A percentile compares a stretch with the other conserved stretches of the same genome.
phyloP scores from a whole-genome alignment of 139 green algal genomes.

The Coccomyxa sp. region DNA sequence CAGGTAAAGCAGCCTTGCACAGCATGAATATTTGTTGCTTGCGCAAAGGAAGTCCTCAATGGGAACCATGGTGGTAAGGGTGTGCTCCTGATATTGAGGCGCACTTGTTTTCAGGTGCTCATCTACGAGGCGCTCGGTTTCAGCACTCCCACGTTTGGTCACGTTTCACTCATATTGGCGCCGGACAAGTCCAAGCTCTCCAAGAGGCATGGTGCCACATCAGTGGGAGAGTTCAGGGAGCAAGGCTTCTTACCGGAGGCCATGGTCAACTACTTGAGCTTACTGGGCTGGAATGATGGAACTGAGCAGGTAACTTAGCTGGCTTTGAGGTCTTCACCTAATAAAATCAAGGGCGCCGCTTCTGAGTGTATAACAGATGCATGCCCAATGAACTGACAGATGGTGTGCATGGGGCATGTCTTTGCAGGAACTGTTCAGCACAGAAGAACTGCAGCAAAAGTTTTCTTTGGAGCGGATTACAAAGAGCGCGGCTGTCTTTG shows the following conservation, averaged over 20 bases:
- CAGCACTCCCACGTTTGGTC: conserved; percentile 76
- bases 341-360: conserved; percentile 7
- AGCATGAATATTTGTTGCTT: too few relatives aligned
- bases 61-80: too few relatives aligned
- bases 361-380: too few relatives aligned
- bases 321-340: conserved; percentile 59
- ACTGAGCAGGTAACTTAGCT: conserved; percentile 80
- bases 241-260: conserved; percentile 88
- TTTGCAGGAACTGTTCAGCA: conserved; percentile 16
- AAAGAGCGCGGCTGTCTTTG: conserved; percentile 93
- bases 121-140: conserved; percentile 95
- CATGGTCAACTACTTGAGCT: conserved; percentile 95
- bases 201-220: conserved; percentile 96
- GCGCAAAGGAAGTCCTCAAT: too few relatives aligned
- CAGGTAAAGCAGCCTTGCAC: conserved; percentile 35
- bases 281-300: conserved; percentile 99
- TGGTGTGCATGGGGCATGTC: too few relatives aligned
- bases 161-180: conserved; percentile 96
- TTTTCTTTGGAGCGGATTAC: conserved; percentile 94
- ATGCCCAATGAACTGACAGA: too few relatives aligned
- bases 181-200: conserved; percentile 96
- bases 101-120: conserved; percentile 53
- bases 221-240: conserved; percentile 91
- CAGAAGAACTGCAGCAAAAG: conserved; percentile 55
- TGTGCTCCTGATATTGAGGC: too few relatives aligned